Percentiles rank a stretch among this genome's conserved stretches.
Conservation (phyloP, 305 asterid species). For the Fraxinus albicans region DNA sequence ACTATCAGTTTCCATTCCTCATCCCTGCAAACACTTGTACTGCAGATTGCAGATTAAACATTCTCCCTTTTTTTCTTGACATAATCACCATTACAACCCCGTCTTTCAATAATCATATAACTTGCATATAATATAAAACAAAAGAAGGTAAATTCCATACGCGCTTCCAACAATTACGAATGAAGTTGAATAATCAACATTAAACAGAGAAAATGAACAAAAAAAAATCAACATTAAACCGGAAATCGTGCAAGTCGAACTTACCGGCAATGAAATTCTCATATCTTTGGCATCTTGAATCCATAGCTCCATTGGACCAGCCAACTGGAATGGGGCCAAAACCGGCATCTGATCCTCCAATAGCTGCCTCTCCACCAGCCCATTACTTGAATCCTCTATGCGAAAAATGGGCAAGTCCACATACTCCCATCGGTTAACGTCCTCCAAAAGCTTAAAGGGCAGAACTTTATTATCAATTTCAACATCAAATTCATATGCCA, state of each 20-base stretch:
- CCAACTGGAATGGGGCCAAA: slow-evolving; percentile 81
- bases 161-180: neutral
- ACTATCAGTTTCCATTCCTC: neutral
- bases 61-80: neutral
- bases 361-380: slow-evolving; percentile 46
- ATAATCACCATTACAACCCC: neutral
- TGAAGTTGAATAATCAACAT: neutral
- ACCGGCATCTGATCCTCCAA: slow-evolving; percentile 57
- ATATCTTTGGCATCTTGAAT: slow-evolving; percentile 88
- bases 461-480: slow-evolving; percentile 73
- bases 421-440: slow-evolving; percentile 83
- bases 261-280: slow-evolving; percentile 86
- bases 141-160: neutral
- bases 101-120: neutral
- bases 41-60: neutral
- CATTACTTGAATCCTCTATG: slow-evolving; percentile 47
- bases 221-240: neutral
- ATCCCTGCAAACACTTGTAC: neutral
- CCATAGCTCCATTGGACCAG: slow-evolving; percentile 97
- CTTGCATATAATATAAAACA: neutral
- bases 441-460: slow-evolving; percentile 92
- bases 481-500: slow-evolving; percentile 83
- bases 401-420: slow-evolving; percentile 82
- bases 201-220: neutral
- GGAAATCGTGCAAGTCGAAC: slow-evolving; percentile 28